phyloP scores from a whole-genome alignment of 83 land plant species.

The Thuja plicata region DNA sequence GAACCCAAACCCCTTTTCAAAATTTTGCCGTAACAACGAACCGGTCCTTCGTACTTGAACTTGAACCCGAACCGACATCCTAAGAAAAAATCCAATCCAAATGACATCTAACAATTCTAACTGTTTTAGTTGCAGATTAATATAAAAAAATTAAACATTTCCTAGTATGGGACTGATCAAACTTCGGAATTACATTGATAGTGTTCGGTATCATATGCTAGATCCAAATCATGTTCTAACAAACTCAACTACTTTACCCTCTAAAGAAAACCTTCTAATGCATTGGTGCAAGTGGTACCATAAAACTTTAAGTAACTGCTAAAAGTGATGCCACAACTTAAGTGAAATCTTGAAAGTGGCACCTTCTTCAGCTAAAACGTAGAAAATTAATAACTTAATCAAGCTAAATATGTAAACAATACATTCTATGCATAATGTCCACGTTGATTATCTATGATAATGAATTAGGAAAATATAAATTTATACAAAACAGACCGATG shows the following conservation, averaged over 20 bases:
- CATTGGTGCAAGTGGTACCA: neutral
- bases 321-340: too few relatives aligned
- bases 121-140: neutral
- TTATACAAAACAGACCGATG: neutral
- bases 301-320: too few relatives aligned
- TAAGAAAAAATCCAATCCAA: neutral
- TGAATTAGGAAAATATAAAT: neutral
- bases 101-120: neutral
- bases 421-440: neutral
- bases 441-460: neutral
- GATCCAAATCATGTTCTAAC: neutral
- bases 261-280: too few relatives aligned
- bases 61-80: too few relatives aligned
- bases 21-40: too few relatives aligned
- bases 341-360: neutral
- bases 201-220: neutral
- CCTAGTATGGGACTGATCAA: neutral
- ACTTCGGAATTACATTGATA: neutral
- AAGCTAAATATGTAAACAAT: neutral
- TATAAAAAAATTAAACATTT: too few relatives aligned
- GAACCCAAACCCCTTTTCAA: too few relatives aligned
- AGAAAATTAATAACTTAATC: neutral
- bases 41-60: too few relatives aligned
- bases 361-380: neutral
- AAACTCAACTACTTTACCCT: neutral